Evolutionary conservation across 108 stramenopile genomes (phyloP), one percentile per base, ranked within the genome.

Genomic region (Hondaea fermentalgiana): DNA sequence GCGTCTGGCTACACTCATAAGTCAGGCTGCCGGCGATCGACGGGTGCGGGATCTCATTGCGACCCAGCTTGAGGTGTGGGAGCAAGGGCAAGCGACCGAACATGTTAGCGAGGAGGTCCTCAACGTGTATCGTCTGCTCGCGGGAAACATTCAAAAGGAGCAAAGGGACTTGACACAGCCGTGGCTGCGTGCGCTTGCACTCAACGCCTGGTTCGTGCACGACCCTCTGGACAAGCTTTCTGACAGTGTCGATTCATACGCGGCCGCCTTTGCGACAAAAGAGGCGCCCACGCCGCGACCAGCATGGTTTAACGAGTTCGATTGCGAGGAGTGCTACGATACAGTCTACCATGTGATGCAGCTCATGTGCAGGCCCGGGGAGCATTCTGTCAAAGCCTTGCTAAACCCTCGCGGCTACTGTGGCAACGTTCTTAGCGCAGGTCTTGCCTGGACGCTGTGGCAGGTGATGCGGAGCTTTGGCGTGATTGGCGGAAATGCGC

Each of bases 141-240:
- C 49, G n/a, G 76, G 49, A 6, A 23, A 83, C 51, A 53, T 83
- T 53, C 19, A 12, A 6, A 6, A 83, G 6, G 76, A 83, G 76
- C 76, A 83, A 28, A 21, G 76, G 3, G 42, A 69, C 35, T n/a
- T n/a, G 17, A 1, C 14, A 17, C n/a, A 53, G 51, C 76, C 45
- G 14, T 83, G 76, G 76, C 76, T 83, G 10, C 76, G 76, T 45
- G 76, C 76, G 16, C 51, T 83, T 83, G 76, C 76, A 1, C 76
- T 83, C 23, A 8, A 83, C 76, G 45, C 76, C 10, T 83, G 76
- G 76, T 83, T 25, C 51, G 51, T 25, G 51, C 64, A 69, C 42
- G 64, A 69, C 17, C 64, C 64, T 10, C 5, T 69, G 10, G 76
- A 43, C 28, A 47, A 23, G 49, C 76, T 83, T 35, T 12, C 12